Percentiles rank a stretch among this genome's conserved stretches.
Conservation (phyloP, 2,329 filamentous ascomycete genomes). For the Hyphodiscus sp. region DNA sequence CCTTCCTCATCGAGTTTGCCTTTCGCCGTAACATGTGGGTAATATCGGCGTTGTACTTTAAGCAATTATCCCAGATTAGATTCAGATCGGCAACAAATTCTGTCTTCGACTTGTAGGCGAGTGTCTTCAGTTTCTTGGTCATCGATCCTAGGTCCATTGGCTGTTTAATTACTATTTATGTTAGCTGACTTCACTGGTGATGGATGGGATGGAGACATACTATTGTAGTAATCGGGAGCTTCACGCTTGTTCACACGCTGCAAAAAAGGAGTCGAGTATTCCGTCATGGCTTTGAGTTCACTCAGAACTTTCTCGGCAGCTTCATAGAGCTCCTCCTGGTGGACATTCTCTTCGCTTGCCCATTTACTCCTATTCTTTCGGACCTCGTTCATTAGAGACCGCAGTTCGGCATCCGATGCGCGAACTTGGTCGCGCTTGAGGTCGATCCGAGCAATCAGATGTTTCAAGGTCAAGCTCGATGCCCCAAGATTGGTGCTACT, state of each 20-base stretch:
- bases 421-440: conserved; percentile 83
- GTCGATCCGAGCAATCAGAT: conserved; percentile 93
- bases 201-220: conserved; percentile 45
- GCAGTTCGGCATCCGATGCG: conserved; percentile 87
- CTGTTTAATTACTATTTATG: conserved; percentile 74
- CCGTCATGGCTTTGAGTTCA: conserved; percentile 93
- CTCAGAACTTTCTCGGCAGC: conserved; percentile 94
- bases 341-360: conserved; percentile 95
- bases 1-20: conserved; percentile 92
- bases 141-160: conserved; percentile 97
- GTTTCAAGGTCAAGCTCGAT: conserved; percentile 91
- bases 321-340: conserved; percentile 96
- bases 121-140: conserved; percentile 90
- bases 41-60: conserved; percentile 90
- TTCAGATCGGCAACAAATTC: conserved; percentile 93
- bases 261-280: conserved; percentile 94
- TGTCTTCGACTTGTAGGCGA: conserved; percentile 79
- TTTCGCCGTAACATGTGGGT: conserved; percentile 84
- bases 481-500: conserved; percentile 93
- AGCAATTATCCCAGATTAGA: conserved; percentile 93
- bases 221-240: conserved; percentile 87
- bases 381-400: conserved; percentile 92
- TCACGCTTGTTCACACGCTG: conserved; percentile 95
- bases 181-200: conserved; percentile 22
- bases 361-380: conserved; percentile 98